phyloP scores from a whole-genome alignment of 441 rosid species.

The Mallotus japonicus region DNA sequence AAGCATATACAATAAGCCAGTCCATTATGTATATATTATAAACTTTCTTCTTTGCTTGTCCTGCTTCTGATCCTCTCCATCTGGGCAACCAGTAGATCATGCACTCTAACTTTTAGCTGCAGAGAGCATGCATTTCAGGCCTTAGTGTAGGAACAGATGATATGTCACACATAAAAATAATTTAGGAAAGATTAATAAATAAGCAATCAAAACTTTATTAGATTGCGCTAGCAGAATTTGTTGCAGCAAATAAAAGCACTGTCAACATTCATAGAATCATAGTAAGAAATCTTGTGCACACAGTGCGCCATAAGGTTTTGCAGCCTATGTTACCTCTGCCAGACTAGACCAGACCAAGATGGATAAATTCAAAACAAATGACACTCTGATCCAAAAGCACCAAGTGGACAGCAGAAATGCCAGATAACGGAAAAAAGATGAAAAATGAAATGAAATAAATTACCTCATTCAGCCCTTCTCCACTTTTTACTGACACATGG shows the following conservation, averaged over 20 bases:
- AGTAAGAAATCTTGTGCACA: too few relatives aligned
- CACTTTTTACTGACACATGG: constrained; percentile 63
- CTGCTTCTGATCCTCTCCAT: constrained; percentile 55
- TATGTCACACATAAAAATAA: background rate
- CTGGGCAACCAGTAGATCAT: constrained; percentile 51
- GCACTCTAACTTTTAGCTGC: constrained; percentile 72
- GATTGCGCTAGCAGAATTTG: too few relatives aligned
- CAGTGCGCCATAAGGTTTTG: background rate
- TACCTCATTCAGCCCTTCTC: constrained; percentile 73
- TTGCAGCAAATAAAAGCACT: too few relatives aligned
- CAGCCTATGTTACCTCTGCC: background rate
- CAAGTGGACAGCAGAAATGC: background rate
- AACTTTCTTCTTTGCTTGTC: constrained; percentile 18
- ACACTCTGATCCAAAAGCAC: background rate
- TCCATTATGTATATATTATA: background rate
- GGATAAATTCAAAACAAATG: background rate
- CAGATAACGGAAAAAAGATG: background rate
- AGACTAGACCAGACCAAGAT: background rate
- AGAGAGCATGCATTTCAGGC: constrained; percentile 21
- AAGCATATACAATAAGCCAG: background rate
- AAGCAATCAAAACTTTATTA: too few relatives aligned
- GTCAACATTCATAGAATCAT: too few relatives aligned
- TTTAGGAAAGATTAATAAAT: too few relatives aligned
- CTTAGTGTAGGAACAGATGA: background rate
- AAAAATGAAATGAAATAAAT: background rate